These are phyloP conservation scores for Volvox reticuliferus DNA, from an alignment of 139 green algal genomes.

Conservation along the genomic window DNA sequence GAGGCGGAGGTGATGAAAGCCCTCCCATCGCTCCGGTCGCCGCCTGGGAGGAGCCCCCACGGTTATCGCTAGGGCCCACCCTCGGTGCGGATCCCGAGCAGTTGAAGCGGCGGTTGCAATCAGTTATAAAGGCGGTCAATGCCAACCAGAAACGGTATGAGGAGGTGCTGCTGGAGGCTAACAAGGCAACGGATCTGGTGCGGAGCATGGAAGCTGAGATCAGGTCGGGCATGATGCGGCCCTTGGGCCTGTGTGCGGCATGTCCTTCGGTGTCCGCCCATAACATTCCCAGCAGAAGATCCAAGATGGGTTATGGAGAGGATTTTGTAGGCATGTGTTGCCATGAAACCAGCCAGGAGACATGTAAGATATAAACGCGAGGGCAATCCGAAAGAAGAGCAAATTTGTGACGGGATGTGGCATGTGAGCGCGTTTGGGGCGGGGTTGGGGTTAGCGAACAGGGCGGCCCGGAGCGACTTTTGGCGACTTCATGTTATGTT, in stretches of 20 bases:
- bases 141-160: constrained; percentile 38
- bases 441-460: background rate
- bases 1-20: background rate
- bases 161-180: constrained; percentile 44
- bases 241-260: no score
- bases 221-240: constrained; percentile 12
- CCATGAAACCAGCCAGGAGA: no score
- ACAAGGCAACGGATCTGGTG: constrained; percentile 55
- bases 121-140: constrained; percentile 27
- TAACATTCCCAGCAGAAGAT: no score
- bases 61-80: background rate
- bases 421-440: background rate
- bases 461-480: no score
- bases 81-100: background rate
- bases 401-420: background rate
- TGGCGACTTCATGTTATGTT: no score
- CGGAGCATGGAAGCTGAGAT: constrained; percentile 54
- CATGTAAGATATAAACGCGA: no score
- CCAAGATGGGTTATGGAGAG: no score
- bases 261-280: no score
- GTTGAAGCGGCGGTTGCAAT: constrained; percentile 43
- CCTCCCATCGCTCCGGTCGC: background rate
- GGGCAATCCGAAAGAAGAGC: background rate
- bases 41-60: constrained; percentile 3
- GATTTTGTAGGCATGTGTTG: no score